Evolutionary conservation across 352 stramenopile genomes (phyloP).

Genomic region (Globisporangium cystogenes): DNA sequence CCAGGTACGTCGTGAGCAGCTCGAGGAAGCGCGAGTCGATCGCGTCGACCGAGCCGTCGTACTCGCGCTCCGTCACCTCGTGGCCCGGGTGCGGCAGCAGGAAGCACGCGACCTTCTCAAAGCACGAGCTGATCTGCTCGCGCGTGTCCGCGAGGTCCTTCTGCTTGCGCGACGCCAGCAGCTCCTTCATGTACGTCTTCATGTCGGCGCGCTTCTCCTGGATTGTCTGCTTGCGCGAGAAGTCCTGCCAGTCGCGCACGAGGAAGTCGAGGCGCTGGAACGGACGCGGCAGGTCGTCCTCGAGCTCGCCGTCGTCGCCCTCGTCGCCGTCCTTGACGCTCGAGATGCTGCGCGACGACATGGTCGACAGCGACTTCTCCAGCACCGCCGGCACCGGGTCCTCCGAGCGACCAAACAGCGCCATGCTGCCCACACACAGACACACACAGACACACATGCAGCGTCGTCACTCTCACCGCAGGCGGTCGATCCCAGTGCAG

Average conservation of each 20-base stretch:
- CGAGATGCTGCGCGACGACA: constrained; percentile 24
- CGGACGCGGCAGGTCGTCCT: constrained; percentile 49
- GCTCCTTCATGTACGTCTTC: constrained; percentile 91
- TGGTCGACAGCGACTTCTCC: constrained; percentile 34
- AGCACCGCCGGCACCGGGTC: constrained; percentile 21
- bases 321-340: constrained; percentile 22
- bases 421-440: constrained; percentile 39
- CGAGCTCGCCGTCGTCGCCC: constrained; percentile 18
- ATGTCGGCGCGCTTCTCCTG: constrained; percentile 91
- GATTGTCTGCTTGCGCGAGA: constrained; percentile 88
- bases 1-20: constrained; percentile 94
- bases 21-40: constrained; percentile 94
- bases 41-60: constrained; percentile 91
- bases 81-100: constrained; percentile 96
- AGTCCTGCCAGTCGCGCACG: constrained; percentile 98
- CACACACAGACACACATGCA: not conserved
- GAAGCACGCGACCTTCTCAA: constrained; percentile 94
- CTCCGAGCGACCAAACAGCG: constrained; percentile 52
- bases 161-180: constrained; percentile 91
- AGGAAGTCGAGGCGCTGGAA: constrained; percentile 99
- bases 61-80: constrained; percentile 96
- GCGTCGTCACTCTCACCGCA: not conserved
- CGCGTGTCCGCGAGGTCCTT: constrained; percentile 92
- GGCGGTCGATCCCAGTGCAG: no score
- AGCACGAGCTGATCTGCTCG: constrained; percentile 97